Evolutionary conservation across 495 filamentous ascomycete species (phyloP).

Genomic region (Hypoxylon fragiforme): DNA sequence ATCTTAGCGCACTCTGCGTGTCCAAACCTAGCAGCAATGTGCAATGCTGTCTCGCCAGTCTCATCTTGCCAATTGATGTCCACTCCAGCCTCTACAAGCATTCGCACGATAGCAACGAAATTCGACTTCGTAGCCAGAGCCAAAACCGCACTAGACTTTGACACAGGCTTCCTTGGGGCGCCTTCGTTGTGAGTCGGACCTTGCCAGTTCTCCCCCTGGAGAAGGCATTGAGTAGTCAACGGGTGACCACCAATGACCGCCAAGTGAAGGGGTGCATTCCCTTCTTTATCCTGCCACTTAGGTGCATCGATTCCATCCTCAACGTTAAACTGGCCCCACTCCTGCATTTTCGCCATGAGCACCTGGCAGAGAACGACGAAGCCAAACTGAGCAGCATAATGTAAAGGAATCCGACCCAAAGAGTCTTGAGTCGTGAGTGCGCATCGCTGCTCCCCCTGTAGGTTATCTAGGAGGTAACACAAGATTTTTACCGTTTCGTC

Average conservation of each 20-base stretch:
- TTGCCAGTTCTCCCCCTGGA: conserved; percentile 77
- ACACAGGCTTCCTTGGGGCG: conserved; percentile 65
- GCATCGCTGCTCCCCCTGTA: conserved; percentile 68
- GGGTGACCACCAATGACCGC: conserved; percentile 91
- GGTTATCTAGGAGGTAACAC: conserved; percentile 67
- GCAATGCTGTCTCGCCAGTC: conserved; percentile 89
- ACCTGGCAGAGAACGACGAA: conserved; percentile 84
- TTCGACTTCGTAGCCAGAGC: conserved; percentile 85
- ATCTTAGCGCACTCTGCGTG: conserved; percentile 77
- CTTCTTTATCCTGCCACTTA: conserved; percentile 89
- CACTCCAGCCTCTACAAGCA: conserved; percentile 87
- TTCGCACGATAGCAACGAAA: conserved; percentile 76
- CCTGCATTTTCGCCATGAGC: conserved; percentile 84
- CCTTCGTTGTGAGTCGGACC: conserved; percentile 61
- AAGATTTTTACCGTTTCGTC: conserved; percentile 78
- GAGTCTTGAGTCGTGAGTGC: conserved; percentile 71
- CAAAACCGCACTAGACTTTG: conserved; percentile 87
- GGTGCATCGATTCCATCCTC: conserved; percentile 81
- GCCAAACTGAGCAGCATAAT: conserved; percentile 95
- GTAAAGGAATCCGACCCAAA: conserved; percentile 84
- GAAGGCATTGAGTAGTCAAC: conserved; percentile 75
- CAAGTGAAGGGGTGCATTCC: conserved; percentile 87
- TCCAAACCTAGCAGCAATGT: conserved; percentile 88
- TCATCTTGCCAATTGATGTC: conserved; percentile 94
- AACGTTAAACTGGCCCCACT: conserved; percentile 85